Base-by-base conservation (phyloP, 176 grass and related monocot species). In the sorghum (Sorghum bicolor) region DNA sequence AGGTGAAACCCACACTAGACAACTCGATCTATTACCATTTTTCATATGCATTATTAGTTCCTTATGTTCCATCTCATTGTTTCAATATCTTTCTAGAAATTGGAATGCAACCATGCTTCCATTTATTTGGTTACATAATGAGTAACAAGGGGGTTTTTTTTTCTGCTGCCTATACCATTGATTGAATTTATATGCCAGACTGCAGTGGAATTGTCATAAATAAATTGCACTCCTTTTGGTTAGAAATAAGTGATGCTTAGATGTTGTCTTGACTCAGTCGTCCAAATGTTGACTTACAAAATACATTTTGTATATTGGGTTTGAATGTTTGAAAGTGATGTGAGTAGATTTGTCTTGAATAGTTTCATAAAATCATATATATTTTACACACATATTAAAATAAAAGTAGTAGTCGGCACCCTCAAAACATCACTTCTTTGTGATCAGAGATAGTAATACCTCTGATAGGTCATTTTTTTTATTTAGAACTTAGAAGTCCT, bases 1-100 rank as follows among this genome's bases (percentile, higher is more conserved):
- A 94, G 89, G 92, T 94, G n/a, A 85, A 78, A 5, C 53, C 20
- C 22, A 58, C 53, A 34, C 2, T 53, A 43, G 15, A n/a, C 50
- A 33, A 40, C 25, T 74, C 53, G 2, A 10, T 75, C 10, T 37
- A 63, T 74, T 20, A 38, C 30, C 8, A 8, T 64, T 87, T 83
- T 68, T 73, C 10, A 24, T 43, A 58, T 84, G 12, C 47, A 61
- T 10, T 75, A 31, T 89, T 75, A 53, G 39, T 85, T 33, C 68
- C 38, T 44, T 58, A 34, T 32, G 64, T 25, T 73, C 11, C 73
- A 26, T 5, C 52, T 72, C 24, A 43, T 65, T 16, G 9, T 71
- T 71, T 22, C 22, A 7, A 64, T 34, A 12, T 52, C 77, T 28
- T 66, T 67, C 5, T 66, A 17, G 17, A 39, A 64, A 48, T 12